Evolutionary conservation across 495 filamentous ascomycete genomes (phyloP).

Genomic region (Penicillium paxilli): DNA sequence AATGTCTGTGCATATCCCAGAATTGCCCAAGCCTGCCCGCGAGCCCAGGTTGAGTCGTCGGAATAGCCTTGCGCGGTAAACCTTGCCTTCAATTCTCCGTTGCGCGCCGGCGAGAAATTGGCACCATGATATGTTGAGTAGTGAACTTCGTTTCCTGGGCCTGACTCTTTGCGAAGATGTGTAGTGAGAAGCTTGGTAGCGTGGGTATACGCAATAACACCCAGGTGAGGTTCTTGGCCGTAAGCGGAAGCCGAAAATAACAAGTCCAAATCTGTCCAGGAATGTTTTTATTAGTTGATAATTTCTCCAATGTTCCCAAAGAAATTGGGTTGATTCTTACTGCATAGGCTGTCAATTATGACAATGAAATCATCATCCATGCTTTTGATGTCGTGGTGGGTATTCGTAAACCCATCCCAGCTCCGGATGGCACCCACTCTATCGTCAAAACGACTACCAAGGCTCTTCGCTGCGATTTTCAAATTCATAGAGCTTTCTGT

Average conservation of each 20-base stretch:
- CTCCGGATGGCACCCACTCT: conserved; percentile 41
- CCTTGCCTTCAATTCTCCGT: conserved; percentile 22
- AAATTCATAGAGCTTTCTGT: conserved; percentile 18
- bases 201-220: conserved; percentile 38
- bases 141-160: not conserved
- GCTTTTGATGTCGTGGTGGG: not conserved
- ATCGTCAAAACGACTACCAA: conserved; percentile 35
- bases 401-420: conserved; percentile 22
- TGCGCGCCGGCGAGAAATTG: conserved; percentile 39
- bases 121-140: conserved; percentile 40
- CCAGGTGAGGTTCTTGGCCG: conserved; percentile 18
- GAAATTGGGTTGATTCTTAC: not conserved
- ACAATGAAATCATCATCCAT: conserved; percentile 7
- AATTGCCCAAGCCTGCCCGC: conserved; percentile 51
- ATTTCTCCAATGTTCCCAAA: too few species aligned
- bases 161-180: conserved; percentile 27
- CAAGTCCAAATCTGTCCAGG: conserved; percentile 38
- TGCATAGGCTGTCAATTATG: conserved; percentile 15
- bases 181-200: conserved; percentile 27
- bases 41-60: conserved; percentile 41
- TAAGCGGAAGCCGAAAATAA: conserved; percentile 43
- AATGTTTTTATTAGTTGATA: too few species aligned
- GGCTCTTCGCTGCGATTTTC: conserved; percentile 28
- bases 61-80: conserved; percentile 43
- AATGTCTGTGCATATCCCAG: conserved; percentile 46